A percentile compares a stretch with the other conserved stretches of the same genome.
These are phyloP conservation scores for Salix suchowensis DNA, from an alignment of 345 rosid genomes.

Conservation along the genomic window DNA sequence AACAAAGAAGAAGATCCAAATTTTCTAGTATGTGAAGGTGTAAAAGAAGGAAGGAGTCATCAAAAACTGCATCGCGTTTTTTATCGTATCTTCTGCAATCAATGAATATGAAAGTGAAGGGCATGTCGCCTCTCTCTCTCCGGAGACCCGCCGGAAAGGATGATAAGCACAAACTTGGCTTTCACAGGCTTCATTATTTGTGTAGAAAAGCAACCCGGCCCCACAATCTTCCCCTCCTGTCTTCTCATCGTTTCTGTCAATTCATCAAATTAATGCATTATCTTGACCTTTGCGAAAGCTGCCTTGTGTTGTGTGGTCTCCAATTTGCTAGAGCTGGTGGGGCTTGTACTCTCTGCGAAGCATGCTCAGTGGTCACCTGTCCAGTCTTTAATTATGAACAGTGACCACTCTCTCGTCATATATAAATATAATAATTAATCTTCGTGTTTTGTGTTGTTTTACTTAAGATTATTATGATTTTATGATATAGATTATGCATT, in stretches of 20 bases:
- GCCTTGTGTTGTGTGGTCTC: not conserved
- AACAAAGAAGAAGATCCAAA: not conserved
- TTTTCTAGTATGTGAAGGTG: not conserved
- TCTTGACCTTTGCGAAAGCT: not conserved
- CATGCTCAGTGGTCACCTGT: not conserved
- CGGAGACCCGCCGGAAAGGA: not conserved
- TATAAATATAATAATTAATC: no score
- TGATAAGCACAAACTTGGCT: not conserved
- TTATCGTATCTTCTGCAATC: not conserved
- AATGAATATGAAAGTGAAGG: not conserved
- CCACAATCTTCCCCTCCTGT: not conserved
- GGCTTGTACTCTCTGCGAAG: not conserved
- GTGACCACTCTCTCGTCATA: no score
- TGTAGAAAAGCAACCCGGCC: not conserved
- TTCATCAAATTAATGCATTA: not conserved
- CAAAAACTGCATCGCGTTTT: not conserved
- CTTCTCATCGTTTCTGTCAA: not conserved
- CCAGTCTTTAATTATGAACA: no score
- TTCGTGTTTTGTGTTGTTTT: no score
- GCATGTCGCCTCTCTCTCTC: not conserved
- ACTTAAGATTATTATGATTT: no score
- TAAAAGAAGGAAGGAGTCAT: not conserved
- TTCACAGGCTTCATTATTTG: not conserved
- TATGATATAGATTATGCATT: no score
- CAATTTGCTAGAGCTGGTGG: not conserved